Evolutionary conservation across 768 basidiomycete species (phyloP), one percentile per base, ranked within the genome.

Genomic region (Pleurotus djamor): DNA sequence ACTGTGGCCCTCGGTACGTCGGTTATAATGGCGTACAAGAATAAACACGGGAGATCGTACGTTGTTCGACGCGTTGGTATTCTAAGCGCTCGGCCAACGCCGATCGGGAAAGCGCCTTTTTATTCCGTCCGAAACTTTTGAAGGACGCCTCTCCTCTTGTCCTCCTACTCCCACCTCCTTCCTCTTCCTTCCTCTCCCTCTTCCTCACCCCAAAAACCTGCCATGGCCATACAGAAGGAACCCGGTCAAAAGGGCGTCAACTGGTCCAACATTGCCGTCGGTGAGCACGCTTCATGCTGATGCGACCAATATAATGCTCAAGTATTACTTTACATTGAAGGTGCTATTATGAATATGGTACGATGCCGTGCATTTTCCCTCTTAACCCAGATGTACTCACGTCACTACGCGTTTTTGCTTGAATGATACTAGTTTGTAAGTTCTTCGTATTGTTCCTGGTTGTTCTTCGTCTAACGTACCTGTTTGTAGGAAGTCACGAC

Each of bases 331-430:
- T 56, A 60, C 38, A 60, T 35, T 54, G 44, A 59, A 94, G 95
- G 96, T 76, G 96, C 79, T 61, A 94, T 97, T 69, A 98, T 98
- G 96, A 98, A 98, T 82, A 92, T 99, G 92, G 94, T 96, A 78
- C 67, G 66, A 71, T 60, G 63, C 64, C 48, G 62, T 63, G 54
- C 59, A 61, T 52, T 44, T 65, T 34, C 35, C 38, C 52, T 57
- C 58, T 48, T 50, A 12, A 47, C 38, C 32, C 60, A 34, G 14
- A 14, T 28, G 33, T 49, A 9, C 37, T 48, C 35, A 32, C 14
- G 16, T 32, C 59, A 37, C 44, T 57, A 21, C n/a, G 32, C 60
- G 54, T 32, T 35, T 52, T 34, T 5, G 38, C 21, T 64, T 60
- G 61, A 55, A 33, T 48, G 55, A 59, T 45, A 56, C 60, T 67